Evolutionary conservation across 176 grass and related monocot genomes (phyloP).

Genomic region (Zea luxurians): DNA sequence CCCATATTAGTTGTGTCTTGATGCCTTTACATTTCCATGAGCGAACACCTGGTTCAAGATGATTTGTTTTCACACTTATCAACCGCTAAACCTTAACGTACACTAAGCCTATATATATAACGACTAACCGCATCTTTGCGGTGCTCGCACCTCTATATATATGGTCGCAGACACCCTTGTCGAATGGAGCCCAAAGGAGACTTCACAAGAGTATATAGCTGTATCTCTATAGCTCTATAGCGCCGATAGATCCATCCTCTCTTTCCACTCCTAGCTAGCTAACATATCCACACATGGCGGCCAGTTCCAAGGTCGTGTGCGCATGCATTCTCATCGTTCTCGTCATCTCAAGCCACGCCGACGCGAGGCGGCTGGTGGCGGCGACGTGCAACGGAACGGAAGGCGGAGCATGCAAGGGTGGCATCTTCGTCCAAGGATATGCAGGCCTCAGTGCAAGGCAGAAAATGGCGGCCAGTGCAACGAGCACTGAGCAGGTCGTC

Average conservation of each 20-base stretch:
- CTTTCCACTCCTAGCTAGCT: background rate
- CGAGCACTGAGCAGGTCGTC: background rate
- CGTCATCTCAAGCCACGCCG: constrained; percentile 40
- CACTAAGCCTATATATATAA: constrained; percentile 9
- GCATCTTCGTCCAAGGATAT: background rate
- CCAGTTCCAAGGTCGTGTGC: constrained; percentile 32
- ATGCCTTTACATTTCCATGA: background rate
- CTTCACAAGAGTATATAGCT: background rate
- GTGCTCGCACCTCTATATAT: constrained; percentile 31
- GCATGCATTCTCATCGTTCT: constrained; percentile 44
- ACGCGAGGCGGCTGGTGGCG: constrained; percentile 28
- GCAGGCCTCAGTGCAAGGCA: background rate
- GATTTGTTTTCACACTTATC: background rate
- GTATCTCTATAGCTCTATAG: background rate
- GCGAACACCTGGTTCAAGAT: background rate
- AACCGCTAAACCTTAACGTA: background rate
- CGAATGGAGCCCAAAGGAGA: constrained; percentile 20
- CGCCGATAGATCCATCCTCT: background rate
- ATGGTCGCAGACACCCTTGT: background rate
- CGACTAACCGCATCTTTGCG: background rate
- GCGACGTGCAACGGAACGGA: constrained; percentile 3
- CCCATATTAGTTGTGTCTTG: background rate
- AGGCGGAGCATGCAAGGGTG: constrained; percentile 10
- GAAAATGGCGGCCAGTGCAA: constrained; percentile 18
- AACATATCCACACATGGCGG: constrained; percentile 34